Conservation (phyloP, 768 basidiomycete genomes). For the Cystobasidiopsis lactophilus region DNA sequence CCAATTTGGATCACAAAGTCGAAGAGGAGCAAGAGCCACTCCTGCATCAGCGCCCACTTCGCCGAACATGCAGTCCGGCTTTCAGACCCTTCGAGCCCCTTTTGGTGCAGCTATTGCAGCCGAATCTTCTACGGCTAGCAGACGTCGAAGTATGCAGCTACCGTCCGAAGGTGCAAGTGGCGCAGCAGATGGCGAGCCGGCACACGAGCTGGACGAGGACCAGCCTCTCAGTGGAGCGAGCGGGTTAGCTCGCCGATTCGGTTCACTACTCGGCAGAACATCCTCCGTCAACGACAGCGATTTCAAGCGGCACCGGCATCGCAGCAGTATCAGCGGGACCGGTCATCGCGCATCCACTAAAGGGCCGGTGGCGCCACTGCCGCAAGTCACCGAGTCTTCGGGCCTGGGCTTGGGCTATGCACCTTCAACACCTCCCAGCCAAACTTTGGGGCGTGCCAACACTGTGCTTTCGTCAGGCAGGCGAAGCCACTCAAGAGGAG, state of each 20-base stretch:
- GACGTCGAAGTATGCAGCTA: neutral
- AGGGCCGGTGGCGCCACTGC: slow-evolving; percentile 10
- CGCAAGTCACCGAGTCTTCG: slow-evolving; percentile 12
- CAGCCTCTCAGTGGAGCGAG: slow-evolving; percentile 2
- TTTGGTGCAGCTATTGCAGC: neutral
- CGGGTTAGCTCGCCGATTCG: slow-evolving; percentile 17
- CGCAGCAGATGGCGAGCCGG: neutral
- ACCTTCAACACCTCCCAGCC: neutral
- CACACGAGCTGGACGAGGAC: slow-evolving; percentile 7
- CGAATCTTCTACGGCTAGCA: neutral
- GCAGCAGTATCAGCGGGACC: slow-evolving; percentile 13
- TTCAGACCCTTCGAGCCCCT: neutral
- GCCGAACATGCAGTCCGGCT: neutral
- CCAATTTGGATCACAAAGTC: neutral
- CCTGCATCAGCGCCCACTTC: neutral
- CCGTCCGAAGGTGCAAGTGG: neutral
- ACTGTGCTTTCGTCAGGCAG: slow-evolving; percentile 13
- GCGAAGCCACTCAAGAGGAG: slow-evolving; percentile 9
- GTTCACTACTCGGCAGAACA: slow-evolving; percentile 18
- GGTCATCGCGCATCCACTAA: slow-evolving; percentile 10
- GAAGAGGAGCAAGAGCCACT: neutral
- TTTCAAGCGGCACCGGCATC: slow-evolving; percentile 9
- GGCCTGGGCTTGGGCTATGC: neutral
- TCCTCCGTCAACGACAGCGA: neutral
- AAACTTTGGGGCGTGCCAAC: neutral